These are phyloP conservation scores for Dactylellina sp. DNA, from an alignment of 2,329 filamentous ascomycete genomes.

Conservation along the genomic window DNA sequence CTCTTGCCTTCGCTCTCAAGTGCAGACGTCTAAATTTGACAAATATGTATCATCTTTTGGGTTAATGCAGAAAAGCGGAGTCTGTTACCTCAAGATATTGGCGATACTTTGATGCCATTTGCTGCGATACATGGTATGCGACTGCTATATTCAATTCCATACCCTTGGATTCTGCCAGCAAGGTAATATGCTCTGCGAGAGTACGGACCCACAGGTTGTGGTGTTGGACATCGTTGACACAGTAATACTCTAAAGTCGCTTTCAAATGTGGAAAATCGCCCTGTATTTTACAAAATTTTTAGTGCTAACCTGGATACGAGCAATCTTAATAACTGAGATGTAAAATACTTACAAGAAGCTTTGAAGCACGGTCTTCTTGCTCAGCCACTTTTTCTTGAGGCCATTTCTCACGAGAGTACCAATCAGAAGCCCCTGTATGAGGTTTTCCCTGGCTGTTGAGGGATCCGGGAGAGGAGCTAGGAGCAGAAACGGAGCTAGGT, in stretches of 20 bases:
- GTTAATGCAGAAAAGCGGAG: not conserved
- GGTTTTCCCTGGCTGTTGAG: not conserved
- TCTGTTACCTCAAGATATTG: conserved; percentile 47
- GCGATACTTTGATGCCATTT: conserved; percentile 38
- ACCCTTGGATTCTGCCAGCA: conserved; percentile 39
- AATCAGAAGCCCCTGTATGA: conserved; percentile 13
- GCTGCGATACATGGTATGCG: conserved; percentile 43
- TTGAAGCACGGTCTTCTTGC: conserved; percentile 37
- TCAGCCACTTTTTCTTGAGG: conserved; percentile 20
- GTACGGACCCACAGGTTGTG: conserved; percentile 43
- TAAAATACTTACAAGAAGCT: conserved; percentile 30
- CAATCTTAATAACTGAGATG: not conserved
- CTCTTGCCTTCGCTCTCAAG: conserved; percentile 32
- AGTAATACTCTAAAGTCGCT: conserved; percentile 42
- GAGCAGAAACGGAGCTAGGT: too few relatives aligned
- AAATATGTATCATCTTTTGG: not conserved
- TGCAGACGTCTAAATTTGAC: conserved; percentile 10
- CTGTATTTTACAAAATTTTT: conserved; percentile 4
- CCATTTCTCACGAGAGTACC: conserved; percentile 38
- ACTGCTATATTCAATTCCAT: conserved; percentile 33
- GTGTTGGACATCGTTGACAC: conserved; percentile 39
- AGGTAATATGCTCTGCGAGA: conserved; percentile 37
- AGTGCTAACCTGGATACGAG: too few relatives aligned
- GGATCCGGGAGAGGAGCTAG: not conserved
- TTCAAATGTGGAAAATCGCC: conserved; percentile 37